Base-by-base conservation (phyloP, 1,284 basidiomycete species). In the Pseudozyma hubeiensis region DNA sequence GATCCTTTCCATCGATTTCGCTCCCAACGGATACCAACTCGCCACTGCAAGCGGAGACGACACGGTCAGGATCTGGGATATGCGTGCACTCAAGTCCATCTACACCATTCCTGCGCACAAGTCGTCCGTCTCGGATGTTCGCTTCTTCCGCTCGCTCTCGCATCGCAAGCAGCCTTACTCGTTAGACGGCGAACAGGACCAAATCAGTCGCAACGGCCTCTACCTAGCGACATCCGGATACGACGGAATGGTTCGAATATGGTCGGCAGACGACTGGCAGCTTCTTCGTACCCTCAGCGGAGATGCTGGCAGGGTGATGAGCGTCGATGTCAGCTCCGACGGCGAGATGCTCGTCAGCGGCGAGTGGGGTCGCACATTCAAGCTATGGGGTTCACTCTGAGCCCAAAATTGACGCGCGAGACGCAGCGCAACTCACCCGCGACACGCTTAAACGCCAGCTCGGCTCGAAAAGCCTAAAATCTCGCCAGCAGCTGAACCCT, bases 251-350 rank as follows among this genome's bases (percentile, higher is more conserved):
- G 93, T 99, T 74, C 94, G 97, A 83, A 83, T 99, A 48, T 99
- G 97, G 97, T 93, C 91, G 75, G 93, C 96, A 30, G 97, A 99
- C 84, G 97, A 99, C 83, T 99, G 97, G 96, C 93, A 94, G 80
- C 87, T 96, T 37, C 87, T 97, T 48, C 89, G 91, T 67, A 92
- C 92, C 49, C 88, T 99, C 66, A 90, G 92, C 35, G 95, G 94
- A 14, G 96, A 98, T 83, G 91, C 92, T 7, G 94, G 94, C 37
- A 98, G 98, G 85, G 94, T 98, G 64, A 99, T 99, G 97, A 94
- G 92, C 37, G 94, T 96, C 34, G 97, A 99, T 84, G 87, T 98
- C 29, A 76, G 66, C 51, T 53, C 78, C 7, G 73, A 79, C 47
- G 78, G 76, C 33, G 54, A 69, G 35, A 66, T 64, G 50, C 54